These are phyloP conservation scores for Aureobasidium vineae DNA, from an alignment of 2,329 filamentous ascomycete genomes.

Conservation along the genomic window DNA sequence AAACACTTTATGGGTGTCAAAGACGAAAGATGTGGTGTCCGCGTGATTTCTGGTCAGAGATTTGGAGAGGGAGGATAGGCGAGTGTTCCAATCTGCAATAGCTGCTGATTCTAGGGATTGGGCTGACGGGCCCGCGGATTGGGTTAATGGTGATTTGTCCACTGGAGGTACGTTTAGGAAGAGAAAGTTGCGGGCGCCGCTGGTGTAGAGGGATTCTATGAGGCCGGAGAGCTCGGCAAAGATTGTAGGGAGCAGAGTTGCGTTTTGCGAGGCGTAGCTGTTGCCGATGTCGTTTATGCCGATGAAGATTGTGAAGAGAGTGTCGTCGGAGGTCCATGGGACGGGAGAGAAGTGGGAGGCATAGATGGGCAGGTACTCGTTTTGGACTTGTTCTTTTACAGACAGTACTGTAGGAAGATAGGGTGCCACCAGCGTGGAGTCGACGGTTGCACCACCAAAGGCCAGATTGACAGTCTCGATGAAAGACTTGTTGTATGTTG, in stretches of 20 bases:
- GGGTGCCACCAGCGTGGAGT: slow-evolving; percentile 51
- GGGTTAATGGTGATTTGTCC: slow-evolving; percentile 53
- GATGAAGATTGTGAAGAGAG: slow-evolving; percentile 54
- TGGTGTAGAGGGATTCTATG: slow-evolving; percentile 45
- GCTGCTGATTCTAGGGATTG: slow-evolving; percentile 40
- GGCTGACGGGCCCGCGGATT: slow-evolving; percentile 41
- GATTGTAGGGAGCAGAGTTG: slow-evolving; percentile 38
- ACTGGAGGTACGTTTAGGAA: slow-evolving; percentile 52
- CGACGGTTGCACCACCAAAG: slow-evolving; percentile 48
- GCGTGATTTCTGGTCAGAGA: slow-evolving; percentile 41
- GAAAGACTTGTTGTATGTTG: slow-evolving; percentile 46
- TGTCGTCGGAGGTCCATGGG: slow-evolving; percentile 47
- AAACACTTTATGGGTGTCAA: slow-evolving; percentile 56
- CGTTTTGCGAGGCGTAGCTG: slow-evolving; percentile 46
- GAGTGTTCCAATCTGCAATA: slow-evolving; percentile 54
- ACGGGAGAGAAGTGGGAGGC: slow-evolving; percentile 39
- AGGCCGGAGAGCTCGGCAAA: slow-evolving; percentile 42
- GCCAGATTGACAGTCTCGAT: slow-evolving; percentile 55
- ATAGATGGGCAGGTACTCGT: slow-evolving; percentile 46
- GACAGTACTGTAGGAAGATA: slow-evolving; percentile 52
- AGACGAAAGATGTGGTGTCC: slow-evolving; percentile 52
- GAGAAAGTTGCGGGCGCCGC: slow-evolving; percentile 51
- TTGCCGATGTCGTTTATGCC: slow-evolving; percentile 59
- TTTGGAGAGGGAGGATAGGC: slow-evolving; percentile 45
- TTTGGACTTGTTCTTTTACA: slow-evolving; percentile 52